Evolutionary conservation across 2,329 filamentous ascomycete species (phyloP).

Genomic region (Fusarium transvaalense): DNA sequence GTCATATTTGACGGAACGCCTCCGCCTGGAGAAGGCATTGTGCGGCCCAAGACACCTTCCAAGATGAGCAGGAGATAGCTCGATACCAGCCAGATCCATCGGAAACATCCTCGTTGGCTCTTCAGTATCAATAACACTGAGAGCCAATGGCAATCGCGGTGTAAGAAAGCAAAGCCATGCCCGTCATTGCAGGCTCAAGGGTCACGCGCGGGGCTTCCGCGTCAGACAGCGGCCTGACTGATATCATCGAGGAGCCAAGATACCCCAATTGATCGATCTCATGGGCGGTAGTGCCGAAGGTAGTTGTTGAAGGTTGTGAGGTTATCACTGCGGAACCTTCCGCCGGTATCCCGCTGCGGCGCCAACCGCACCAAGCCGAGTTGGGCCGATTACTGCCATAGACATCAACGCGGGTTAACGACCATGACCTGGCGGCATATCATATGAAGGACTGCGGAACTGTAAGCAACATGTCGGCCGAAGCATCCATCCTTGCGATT

Average conservation of each 20-base stretch:
- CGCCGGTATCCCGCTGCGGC: conserved; percentile 48
- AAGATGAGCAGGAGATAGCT: conserved; percentile 28
- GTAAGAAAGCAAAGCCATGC: conserved; percentile 40
- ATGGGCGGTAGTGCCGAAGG: conserved; percentile 44
- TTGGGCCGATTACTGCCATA: conserved; percentile 51
- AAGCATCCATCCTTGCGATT: conserved; percentile 21
- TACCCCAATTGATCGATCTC: conserved; percentile 33
- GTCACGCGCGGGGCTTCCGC: conserved; percentile 46
- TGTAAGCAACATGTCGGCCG: conserved; percentile 35
- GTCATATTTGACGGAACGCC: conserved; percentile 44
- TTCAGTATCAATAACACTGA: conserved; percentile 19
- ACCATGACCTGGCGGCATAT: conserved; percentile 19
- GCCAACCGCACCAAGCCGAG: conserved; percentile 58
- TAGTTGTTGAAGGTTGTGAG: conserved; percentile 38
- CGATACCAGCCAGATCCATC: conserved; percentile 22
- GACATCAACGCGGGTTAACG: conserved; percentile 33
- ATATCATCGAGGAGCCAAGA: conserved; percentile 45
- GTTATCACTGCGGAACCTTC: conserved; percentile 48
- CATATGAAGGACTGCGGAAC: conserved; percentile 38
- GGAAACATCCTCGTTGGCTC: conserved; percentile 32
- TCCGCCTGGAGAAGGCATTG: conserved; percentile 45
- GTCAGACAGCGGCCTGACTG: conserved; percentile 44
- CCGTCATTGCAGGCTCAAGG: conserved; percentile 37
- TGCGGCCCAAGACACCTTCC: conserved; percentile 45
- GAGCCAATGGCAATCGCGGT: conserved; percentile 40